A percentile compares a stretch with the other conserved stretches of the same genome.
phyloP scores from a whole-genome alignment of 345 rosid genomes.

The Euphorbia peplus region DNA sequence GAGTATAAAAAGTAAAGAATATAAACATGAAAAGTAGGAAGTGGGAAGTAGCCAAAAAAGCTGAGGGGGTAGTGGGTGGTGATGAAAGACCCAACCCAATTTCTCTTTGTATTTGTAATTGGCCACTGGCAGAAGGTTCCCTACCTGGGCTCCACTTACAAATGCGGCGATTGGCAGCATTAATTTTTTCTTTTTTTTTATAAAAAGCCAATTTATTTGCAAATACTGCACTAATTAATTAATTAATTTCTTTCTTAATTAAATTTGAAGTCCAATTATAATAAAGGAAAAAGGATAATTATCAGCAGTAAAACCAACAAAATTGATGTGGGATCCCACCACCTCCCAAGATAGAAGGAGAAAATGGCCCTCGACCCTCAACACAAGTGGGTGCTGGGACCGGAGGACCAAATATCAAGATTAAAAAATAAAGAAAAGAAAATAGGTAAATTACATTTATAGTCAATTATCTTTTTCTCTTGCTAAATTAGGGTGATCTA shows the following conservation, averaged over 20 bases:
- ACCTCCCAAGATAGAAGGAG: constrained; percentile 36
- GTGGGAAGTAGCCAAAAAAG: neutral
- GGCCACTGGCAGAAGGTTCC: constrained; percentile 25
- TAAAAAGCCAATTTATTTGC: neutral
- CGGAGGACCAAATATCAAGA: neutral
- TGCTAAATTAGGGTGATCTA: too few relatives aligned
- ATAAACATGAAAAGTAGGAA: neutral
- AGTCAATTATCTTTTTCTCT: too few relatives aligned
- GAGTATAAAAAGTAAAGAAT: too few relatives aligned
- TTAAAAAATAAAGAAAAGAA: neutral
- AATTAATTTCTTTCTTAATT: too few relatives aligned
- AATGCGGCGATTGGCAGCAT: constrained; percentile 48
- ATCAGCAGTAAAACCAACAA: neutral
- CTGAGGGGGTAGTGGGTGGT: neutral
- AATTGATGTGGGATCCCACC: constrained; percentile 37
- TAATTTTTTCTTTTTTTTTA: neutral
- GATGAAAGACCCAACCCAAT: neutral
- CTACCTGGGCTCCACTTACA: constrained; percentile 26
- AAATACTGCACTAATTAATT: too few relatives aligned
- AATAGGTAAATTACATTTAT: too few relatives aligned
- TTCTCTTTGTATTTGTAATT: neutral
- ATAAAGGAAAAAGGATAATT: too few relatives aligned
- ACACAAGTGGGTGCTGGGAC: neutral
- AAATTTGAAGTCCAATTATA: too few relatives aligned
- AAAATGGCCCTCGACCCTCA: constrained; percentile 3